Evolutionary conservation across 108 stramenopile species (phyloP).

Genomic region (Nitzschia sp.): DNA sequence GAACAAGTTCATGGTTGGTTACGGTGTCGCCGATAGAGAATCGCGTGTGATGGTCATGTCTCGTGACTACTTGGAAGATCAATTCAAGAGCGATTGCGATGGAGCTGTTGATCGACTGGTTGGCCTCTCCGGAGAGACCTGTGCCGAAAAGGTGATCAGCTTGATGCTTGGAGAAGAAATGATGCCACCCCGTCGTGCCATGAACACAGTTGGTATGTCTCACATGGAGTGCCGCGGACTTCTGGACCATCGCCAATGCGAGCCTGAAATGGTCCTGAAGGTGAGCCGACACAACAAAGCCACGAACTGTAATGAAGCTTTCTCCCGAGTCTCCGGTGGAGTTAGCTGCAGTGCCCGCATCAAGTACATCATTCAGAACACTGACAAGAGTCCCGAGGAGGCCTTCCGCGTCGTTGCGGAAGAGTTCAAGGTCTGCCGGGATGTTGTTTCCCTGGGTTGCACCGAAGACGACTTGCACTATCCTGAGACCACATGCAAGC

Average conservation of each 20-base stretch:
- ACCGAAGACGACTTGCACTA: slow-evolving; percentile 3
- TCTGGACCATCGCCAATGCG: slow-evolving; percentile 1
- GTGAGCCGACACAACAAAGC: slow-evolving; percentile 12
- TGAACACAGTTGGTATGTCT: slow-evolving; percentile 13
- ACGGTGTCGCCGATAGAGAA: slow-evolving; percentile 16
- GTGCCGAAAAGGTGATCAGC: slow-evolving; percentile 9
- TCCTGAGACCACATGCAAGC: slow-evolving; percentile 15
- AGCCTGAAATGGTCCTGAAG: slow-evolving; percentile 14
- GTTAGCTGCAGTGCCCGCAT: slow-evolving; percentile 18
- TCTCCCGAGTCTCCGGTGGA: neutral
- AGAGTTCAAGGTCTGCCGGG: slow-evolving; percentile 20
- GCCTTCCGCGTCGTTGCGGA: slow-evolving; percentile 6
- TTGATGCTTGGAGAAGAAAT: slow-evolving; percentile 19
- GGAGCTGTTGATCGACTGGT: slow-evolving; percentile 8
- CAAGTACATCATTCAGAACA: slow-evolving; percentile 7
- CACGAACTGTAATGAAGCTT: slow-evolving; percentile 13
- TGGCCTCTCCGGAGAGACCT: slow-evolving; percentile 4
- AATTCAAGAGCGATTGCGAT: slow-evolving; percentile 15
- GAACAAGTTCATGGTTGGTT: slow-evolving; percentile 13
- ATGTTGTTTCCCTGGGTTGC: slow-evolving; percentile 12
- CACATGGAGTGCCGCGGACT: slow-evolving; percentile 16
- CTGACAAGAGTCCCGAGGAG: neutral
- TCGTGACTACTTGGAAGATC: slow-evolving; percentile 16
- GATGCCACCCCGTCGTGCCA: slow-evolving; percentile 20
- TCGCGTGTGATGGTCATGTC: slow-evolving; percentile 23